A percentile compares a stretch with the other conserved stretches of the same genome.
Evolutionary conservation across 192 early-diverging fungal species (phyloP).

Genomic region (Gamsiella multidivaricata): DNA sequence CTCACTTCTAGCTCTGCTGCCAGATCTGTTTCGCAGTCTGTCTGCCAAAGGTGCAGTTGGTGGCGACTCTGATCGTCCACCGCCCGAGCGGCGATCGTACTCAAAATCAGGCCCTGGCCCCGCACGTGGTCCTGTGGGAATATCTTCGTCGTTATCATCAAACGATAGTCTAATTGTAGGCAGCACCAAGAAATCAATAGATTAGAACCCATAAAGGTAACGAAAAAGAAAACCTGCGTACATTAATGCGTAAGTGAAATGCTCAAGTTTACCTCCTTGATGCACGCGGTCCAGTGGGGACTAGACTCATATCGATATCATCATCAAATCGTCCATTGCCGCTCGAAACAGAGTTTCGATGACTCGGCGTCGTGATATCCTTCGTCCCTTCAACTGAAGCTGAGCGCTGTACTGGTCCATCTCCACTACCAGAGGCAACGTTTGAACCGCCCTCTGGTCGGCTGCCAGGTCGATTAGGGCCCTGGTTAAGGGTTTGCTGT

Average conservation of each 20-base stretch:
- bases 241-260: no score
- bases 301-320: slow-evolving; percentile 50
- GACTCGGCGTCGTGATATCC: background rate
- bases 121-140: slow-evolving; percentile 32
- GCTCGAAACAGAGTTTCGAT: background rate
- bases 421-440: background rate
- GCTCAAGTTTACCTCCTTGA: slow-evolving; percentile 28
- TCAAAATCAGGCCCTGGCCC: slow-evolving; percentile 24
- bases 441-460: background rate
- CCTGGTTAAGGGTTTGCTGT: slow-evolving; percentile 7
- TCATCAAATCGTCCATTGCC: slow-evolving; percentile 26
- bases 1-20: slow-evolving; percentile 27
- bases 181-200: no score
- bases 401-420: background rate
- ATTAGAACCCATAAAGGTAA: background rate
- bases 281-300: slow-evolving; percentile 43
- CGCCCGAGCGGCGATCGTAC: background rate
- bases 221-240: background rate
- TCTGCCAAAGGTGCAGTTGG: slow-evolving; percentile 40
- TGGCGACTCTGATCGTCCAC: slow-evolving; percentile 26
- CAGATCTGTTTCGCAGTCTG: slow-evolving; percentile 36
- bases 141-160: slow-evolving; percentile 36
- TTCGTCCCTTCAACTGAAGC: background rate
- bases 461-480: background rate
- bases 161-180: slow-evolving; percentile 5